These are phyloP conservation scores for Proliferodiscus dingleyae DNA, from an alignment of 2,329 filamentous ascomycete genomes.

Conservation along the genomic window DNA sequence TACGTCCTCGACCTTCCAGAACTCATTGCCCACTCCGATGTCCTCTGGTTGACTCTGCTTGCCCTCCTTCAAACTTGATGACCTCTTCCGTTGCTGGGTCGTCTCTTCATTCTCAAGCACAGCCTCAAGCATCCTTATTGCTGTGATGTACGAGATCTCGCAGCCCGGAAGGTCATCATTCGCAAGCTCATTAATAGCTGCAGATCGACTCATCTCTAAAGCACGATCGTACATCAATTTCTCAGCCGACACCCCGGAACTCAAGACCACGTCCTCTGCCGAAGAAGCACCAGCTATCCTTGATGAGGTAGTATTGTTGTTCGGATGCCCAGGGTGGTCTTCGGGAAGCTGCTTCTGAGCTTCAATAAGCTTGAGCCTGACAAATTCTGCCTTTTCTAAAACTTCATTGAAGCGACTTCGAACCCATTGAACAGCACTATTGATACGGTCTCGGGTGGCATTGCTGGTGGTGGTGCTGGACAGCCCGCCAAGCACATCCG, in stretches of 20 bases:
- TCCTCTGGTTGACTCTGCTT: constrained; percentile 38
- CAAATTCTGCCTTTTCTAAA: constrained; percentile 90
- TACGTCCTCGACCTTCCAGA: constrained; percentile 64
- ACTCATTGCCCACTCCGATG: constrained; percentile 43
- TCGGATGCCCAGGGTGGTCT: constrained; percentile 82
- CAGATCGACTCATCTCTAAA: constrained; percentile 90
- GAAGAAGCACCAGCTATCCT: constrained; percentile 49
- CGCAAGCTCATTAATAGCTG: constrained; percentile 92
- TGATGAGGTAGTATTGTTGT: constrained; percentile 62
- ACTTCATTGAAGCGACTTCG: constrained; percentile 94
- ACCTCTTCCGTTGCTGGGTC: constrained; percentile 38
- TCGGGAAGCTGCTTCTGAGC: constrained; percentile 78
- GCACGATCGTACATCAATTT: constrained; percentile 98
- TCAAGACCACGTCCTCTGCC: constrained; percentile 75
- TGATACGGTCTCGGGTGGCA: constrained; percentile 62
- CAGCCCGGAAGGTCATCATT: constrained; percentile 83
- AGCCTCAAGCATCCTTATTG: constrained; percentile 91
- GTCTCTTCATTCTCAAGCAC: constrained; percentile 76
- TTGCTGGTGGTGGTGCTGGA: constrained; percentile 36
- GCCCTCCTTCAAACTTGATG: constrained; percentile 37
- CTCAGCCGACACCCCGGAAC: constrained; percentile 86
- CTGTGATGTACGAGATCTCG: constrained; percentile 88
- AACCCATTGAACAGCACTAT: constrained; percentile 93
- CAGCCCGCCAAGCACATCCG: constrained; percentile 46
- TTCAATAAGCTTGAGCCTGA: constrained; percentile 81